Percentiles rank a stretch among this genome's conserved stretches.
Evolutionary conservation across 768 basidiomycete genomes (phyloP).

Genomic region (Leucocoprinus leucothites): DNA sequence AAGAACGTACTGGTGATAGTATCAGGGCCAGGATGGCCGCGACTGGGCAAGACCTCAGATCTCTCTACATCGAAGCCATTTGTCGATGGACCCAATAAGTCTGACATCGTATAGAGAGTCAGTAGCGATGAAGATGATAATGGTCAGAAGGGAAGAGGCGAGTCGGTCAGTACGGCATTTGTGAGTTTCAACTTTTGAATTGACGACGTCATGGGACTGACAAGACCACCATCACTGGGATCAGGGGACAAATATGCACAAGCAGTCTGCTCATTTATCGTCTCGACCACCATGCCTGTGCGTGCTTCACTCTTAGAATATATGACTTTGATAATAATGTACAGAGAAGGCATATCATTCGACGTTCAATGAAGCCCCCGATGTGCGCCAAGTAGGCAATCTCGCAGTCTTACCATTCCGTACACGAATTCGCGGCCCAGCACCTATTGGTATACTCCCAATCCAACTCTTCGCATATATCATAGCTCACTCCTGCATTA

Average conservation of each 20-base stretch:
- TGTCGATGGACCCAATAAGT: slow-evolving; percentile 17
- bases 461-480: slow-evolving; percentile 6
- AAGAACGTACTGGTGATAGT: slow-evolving; percentile 66
- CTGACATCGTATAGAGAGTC: slow-evolving; percentile 27
- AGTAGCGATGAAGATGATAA: background rate
- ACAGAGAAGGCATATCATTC: slow-evolving; percentile 91
- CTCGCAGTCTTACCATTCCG: slow-evolving; percentile 87
- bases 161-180: too few relatives aligned
- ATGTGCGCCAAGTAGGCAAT: slow-evolving; percentile 85
- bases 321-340: slow-evolving; percentile 14
- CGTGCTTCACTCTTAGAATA: slow-evolving; percentile 22
- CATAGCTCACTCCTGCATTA: slow-evolving; percentile 16
- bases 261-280: background rate
- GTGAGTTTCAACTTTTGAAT: background rate
- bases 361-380: slow-evolving; percentile 80
- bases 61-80: slow-evolving; percentile 36
- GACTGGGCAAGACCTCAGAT: slow-evolving; percentile 39
- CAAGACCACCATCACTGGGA: background rate
- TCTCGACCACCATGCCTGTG: slow-evolving; percentile 48
- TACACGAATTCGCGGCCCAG: slow-evolving; percentile 90
- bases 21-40: slow-evolving; percentile 60
- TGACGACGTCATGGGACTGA: slow-evolving; percentile 17
- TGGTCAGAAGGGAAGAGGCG: background rate
- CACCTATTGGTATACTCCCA: slow-evolving; percentile 61
- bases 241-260: slow-evolving; percentile 1